Evolutionary conservation across 2,329 filamentous ascomycete species (phyloP).

Genomic region (Clonostachys solani): DNA sequence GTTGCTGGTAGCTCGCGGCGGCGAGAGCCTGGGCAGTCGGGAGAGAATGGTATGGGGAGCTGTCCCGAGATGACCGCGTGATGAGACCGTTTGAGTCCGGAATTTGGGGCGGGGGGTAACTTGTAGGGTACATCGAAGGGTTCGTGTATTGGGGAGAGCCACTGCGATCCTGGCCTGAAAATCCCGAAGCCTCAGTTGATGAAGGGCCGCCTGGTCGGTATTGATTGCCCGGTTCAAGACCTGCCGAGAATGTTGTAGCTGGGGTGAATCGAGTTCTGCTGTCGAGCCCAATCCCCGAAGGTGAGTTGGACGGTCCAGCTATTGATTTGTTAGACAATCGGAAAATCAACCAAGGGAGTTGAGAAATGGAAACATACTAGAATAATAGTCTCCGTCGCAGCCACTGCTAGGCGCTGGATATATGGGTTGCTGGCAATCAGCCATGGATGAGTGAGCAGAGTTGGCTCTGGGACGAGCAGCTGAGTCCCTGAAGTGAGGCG

Average conservation of each 20-base stretch:
- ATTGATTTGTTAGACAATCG: constrained; percentile 15
- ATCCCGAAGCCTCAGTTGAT: too few species aligned
- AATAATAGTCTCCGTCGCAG: neutral
- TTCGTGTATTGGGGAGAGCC: constrained; percentile 29
- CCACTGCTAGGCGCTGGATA: constrained; percentile 1
- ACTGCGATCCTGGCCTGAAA: too few species aligned
- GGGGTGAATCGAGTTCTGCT: constrained; percentile 8
- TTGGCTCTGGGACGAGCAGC: constrained; percentile 54
- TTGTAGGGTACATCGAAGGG: constrained; percentile 40
- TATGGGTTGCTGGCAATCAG: constrained; percentile 1
- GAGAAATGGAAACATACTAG: neutral
- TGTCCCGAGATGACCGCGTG: too few species aligned
- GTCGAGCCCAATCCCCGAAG: constrained; percentile 47
- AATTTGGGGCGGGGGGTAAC: constrained; percentile 29
- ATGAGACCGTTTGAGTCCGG: too few species aligned
- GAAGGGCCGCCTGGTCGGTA: constrained; percentile 31
- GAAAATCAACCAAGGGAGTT: too few species aligned
- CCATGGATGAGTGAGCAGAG: constrained; percentile 47
- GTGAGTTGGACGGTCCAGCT: constrained; percentile 32
- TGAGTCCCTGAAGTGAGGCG: constrained; percentile 54
- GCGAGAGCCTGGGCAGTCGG: too few species aligned
- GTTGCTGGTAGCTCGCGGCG: too few species aligned
- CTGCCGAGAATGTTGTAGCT: too few species aligned
- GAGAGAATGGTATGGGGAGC: too few species aligned
- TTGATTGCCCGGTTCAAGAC: constrained; percentile 28